Conservation (phyloP, 305 asterid species). For the Rubia balearica region DNA sequence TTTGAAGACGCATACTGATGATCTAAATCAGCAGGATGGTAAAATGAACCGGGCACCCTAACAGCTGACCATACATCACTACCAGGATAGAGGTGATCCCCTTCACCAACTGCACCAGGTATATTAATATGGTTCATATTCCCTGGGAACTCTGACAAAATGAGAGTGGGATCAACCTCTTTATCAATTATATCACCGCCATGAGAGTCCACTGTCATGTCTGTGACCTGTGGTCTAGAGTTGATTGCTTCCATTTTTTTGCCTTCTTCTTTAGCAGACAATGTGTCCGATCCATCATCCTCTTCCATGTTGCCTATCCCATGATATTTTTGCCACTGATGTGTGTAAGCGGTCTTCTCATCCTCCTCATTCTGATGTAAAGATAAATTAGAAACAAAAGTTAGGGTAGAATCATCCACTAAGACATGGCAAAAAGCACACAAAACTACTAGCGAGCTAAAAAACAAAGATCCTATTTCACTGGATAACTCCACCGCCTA, state of each 20-base stretch:
- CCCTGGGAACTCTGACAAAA: conserved; percentile 39
- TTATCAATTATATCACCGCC: conserved; percentile 31
- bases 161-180: conserved; percentile 33
- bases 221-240: conserved; percentile 30
- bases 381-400: neutral
- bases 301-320: conserved; percentile 16
- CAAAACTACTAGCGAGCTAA: neutral
- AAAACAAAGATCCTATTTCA: neutral
- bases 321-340: conserved; percentile 18
- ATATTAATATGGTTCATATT: conserved; percentile 37
- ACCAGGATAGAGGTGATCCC: neutral
- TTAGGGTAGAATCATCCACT: neutral
- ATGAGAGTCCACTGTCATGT: conserved; percentile 38
- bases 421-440: neutral
- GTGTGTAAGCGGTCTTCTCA: conserved; percentile 11
- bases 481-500: neutral
- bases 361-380: conserved; percentile 39
- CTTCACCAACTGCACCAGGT: conserved; percentile 21
- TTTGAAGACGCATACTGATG: conserved; percentile 46
- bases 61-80: conserved; percentile 58
- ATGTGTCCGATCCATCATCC: conserved; percentile 30
- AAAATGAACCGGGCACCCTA: conserved; percentile 45
- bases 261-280: conserved; percentile 29
- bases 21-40: conserved; percentile 35
- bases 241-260: conserved; percentile 33